Base-by-base conservation (phyloP, 2,329 filamentous ascomycete genomes). In the Fusarium staphyleae region DNA sequence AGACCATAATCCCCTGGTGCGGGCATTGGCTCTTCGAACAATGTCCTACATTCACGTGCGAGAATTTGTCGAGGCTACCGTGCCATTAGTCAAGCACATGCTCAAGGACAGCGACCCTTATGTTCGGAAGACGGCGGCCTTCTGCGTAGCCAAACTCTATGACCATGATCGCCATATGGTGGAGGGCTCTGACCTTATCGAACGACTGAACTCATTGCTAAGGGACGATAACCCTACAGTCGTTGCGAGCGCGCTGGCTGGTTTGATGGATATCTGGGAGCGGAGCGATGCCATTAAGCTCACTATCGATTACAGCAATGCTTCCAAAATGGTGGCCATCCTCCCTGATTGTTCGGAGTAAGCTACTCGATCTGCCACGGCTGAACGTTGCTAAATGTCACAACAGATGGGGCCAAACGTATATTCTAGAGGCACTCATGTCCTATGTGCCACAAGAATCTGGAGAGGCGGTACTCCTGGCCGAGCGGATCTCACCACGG, bases 191-290 rank as follows among this genome's bases (percentile, higher is more conserved):
- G 92, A 96, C 71, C 80, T 99, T 43, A 98, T 99, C 66, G 93
- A 97, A 69, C 84, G 88, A 57, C 81, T 99, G 37, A 99, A 99
- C 74, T 80, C 84, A 35, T 88, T 99, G 79, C 78, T 99, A 49
- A 86, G 92, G 69, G 95, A 99, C 66, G 93, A 98, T 72, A 99
- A 99, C 69, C 93, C 95, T 0, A 99, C 95, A 0, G 95, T 99
- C 3, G 93, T 99, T 16, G 93, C 95, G 10, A 97, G 93, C 71
- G 93, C 96, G 6, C 76, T 99, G 58, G 93, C 95, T 19, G 83
- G 90, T 29, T 74, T 99, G 68, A 95, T 96, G 85, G 95, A 99
- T 74, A 98, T 99, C 42, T 99, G 95, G 95, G 95, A 98, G 73
- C 84, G 93, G 52, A 98, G 93, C 71, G 93, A 98, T 74, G 91